Base-by-base conservation (phyloP, 192 early-diverging fungal genomes). In the Lobulomyces angularis region DNA sequence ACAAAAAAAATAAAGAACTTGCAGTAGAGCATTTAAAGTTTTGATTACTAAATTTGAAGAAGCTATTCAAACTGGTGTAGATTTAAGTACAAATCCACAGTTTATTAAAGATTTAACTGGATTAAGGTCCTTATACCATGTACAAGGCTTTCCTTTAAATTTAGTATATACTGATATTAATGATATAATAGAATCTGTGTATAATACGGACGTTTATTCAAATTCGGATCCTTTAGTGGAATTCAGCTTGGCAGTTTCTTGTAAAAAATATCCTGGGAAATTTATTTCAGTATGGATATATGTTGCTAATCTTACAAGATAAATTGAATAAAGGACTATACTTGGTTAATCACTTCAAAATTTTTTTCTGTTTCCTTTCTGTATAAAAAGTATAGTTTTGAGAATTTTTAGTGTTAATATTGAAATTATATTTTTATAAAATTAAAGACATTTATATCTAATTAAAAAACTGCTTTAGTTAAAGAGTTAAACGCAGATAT, bases 221-320 rank as follows among this genome's bases (percentile, higher is more conserved):
- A 38, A 12, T 16, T 12, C 31, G 31, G 31, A 12, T 32, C 16
- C 16, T 20, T 26, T 16, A 7, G 61, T 64, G 0, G 65, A 67
- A 39, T 67, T 67, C 55, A 65, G 60, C 6, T 36, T 72, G 17
- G 64, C 50, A 3, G 61, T 67, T 6, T 42, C 37, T 17, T 56
- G 61, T 7, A 18, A 25, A 11, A 61, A 35, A 14, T 67, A 70
- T 37, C 53, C 62, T 8, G 51, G 46, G 8, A 28, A 56, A 9
- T 55, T 12, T 12, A 16, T 32, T 12, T 32, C 31, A 32, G 16
- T 32, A 32, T 32, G n/a, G n/a, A n/a, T n/a, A n/a, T n/a, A n/a
- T n/a, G n/a, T n/a, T n/a, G n/a, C n/a, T n/a, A n/a, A n/a, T n/a
- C n/a, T n/a, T n/a, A n/a, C n/a, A n/a, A n/a, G n/a, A n/a, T n/a